These are phyloP conservation scores for Scutellaria barbata DNA, from an alignment of 257 asterid species.

Conservation along the genomic window DNA sequence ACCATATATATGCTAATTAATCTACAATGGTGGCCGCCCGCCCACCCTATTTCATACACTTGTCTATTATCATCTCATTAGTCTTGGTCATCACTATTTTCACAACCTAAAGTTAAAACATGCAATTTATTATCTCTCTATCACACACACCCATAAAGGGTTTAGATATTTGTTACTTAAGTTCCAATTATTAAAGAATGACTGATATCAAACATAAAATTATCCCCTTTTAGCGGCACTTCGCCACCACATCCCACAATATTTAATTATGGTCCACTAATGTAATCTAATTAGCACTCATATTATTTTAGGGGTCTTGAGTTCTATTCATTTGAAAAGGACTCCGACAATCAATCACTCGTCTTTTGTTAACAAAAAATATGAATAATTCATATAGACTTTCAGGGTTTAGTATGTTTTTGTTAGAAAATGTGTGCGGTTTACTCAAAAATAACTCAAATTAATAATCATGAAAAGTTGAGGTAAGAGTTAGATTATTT, in stretches of 20 bases:
- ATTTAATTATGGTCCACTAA: conserved; percentile 20
- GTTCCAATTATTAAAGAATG: not conserved
- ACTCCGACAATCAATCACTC: too few relatives aligned
- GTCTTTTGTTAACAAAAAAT: too few relatives aligned
- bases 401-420: too few relatives aligned
- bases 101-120: conserved; percentile 5
- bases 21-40: conserved; percentile 27
- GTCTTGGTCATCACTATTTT: conserved; percentile 30
- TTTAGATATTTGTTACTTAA: too few relatives aligned
- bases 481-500: too few relatives aligned
- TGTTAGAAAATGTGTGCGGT: too few relatives aligned
- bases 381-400: too few relatives aligned
- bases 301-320: too few relatives aligned
- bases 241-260: conserved; percentile 15
- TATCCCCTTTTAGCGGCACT: conserved; percentile 29
- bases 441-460: too few relatives aligned
- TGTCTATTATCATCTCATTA: conserved; percentile 18
- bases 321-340: too few relatives aligned
- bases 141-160: too few relatives aligned
- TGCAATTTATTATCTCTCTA: not conserved
- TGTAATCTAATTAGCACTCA: conserved; percentile 1
- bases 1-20: not conserved
- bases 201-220: conserved; percentile 29
- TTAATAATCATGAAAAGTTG: too few relatives aligned
- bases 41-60: not conserved